Evolutionary conservation across 2,329 filamentous ascomycete species (phyloP).

Genomic region (Claviceps digitariae): DNA sequence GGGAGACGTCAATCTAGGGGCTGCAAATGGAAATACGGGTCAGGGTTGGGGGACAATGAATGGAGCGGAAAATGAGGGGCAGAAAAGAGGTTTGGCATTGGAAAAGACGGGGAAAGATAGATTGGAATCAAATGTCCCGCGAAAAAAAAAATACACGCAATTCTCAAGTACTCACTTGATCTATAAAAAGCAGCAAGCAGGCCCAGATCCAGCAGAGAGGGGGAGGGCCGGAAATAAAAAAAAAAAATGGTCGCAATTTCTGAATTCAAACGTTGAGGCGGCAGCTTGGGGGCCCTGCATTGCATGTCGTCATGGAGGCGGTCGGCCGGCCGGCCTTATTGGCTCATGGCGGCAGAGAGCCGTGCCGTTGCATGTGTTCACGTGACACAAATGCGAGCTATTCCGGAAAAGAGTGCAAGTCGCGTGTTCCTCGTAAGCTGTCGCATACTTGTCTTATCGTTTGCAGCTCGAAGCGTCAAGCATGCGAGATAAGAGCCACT

Average conservation of each 20-base stretch:
- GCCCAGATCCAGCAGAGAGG: not conserved
- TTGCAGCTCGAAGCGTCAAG: no score
- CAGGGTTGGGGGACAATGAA: not conserved
- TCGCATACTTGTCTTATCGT: no score
- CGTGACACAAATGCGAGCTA: not conserved
- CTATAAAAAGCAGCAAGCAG: not conserved
- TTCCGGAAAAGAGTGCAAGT: no score
- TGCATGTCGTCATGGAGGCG: slow-evolving; percentile 9
- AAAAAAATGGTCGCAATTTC: not conserved
- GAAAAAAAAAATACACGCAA: not conserved
- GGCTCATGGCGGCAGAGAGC: not conserved
- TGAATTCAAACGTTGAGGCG: not conserved
- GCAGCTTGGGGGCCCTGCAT: not conserved
- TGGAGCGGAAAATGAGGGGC: not conserved
- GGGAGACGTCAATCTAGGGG: not conserved
- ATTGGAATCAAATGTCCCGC: not conserved
- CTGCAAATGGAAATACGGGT: not conserved
- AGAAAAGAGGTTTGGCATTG: not conserved
- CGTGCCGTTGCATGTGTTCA: no score
- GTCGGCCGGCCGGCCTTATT: not conserved
- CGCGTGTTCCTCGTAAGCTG: no score
- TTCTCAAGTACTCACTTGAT: not conserved
- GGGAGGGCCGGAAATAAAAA: not conserved
- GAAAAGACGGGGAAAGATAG: not conserved
- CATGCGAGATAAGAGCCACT: no score